Evolutionary conservation across 495 filamentous ascomycete species (phyloP), one percentile per base, ranked within the genome.

Genomic region (Neurospora cerealis): DNA sequence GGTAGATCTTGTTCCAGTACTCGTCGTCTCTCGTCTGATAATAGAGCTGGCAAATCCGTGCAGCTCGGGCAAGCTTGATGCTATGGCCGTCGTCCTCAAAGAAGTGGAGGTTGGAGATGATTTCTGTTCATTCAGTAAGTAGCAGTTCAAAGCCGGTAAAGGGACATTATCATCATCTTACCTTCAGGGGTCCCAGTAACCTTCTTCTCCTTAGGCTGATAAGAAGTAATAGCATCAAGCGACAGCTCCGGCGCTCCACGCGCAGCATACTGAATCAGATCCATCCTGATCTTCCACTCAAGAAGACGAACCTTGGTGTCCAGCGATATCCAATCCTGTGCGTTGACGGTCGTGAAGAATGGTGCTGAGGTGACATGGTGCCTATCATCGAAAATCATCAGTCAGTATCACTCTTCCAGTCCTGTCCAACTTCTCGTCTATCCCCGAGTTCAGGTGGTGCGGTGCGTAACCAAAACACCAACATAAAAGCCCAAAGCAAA

Each of bases 81-180:
- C 88, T 80, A 80, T 98, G 94, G 0, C 94, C 93, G 80, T 97
- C 93, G 76, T 97, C 95, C 1, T 85, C 77, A 46, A 89, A 83
- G 21, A 74, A 73, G 44, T 85, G 82, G 11, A 90, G 82, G 6
- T 89, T 83, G 11, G 85, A 77, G 69, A 93, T 86, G 24, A 95
- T 79, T 3, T 85, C 83, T 48, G 83, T n/a, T n/a, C n/a, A n/a
- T n/a, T 38, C 41, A 72, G 62, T 24, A 8, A 32, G 24, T 62
- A 60, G 10, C 1, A 24, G 42, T 21, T 3, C 17, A 13, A 36
- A 8, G 36, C 13, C 8, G 32, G 21, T 9, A 4, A 19, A 38
- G n/a, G 32, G 5, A 32, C 34, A 17, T 34, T 71, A 75, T 73
- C 72, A 5, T 74, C 17, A 19, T 17, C 70, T 24, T 39, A 73